These are phyloP conservation scores for Plasmodium yoelii DNA, from an alignment of 169 alveolate genomes.

Conservation along the genomic window DNA sequence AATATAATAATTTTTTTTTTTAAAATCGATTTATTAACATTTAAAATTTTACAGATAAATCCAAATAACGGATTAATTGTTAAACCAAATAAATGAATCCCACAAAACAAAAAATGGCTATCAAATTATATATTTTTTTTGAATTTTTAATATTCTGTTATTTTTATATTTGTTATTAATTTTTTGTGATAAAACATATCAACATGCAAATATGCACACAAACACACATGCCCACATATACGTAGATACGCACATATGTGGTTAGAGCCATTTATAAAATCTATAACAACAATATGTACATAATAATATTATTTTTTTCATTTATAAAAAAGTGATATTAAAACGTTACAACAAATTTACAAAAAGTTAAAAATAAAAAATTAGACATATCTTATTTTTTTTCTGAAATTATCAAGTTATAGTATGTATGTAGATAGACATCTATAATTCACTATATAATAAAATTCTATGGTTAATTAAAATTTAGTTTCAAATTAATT, in stretches of 20 bases:
- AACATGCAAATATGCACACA: background rate
- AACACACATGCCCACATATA: background rate
- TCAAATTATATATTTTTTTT: no score
- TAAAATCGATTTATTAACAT: no score
- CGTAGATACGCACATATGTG: background rate
- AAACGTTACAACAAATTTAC: no score
- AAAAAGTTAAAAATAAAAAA: no score
- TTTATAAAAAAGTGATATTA: no score
- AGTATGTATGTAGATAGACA: no score
- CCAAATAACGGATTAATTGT: constrained; percentile 46
- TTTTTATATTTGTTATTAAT: background rate
- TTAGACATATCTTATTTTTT: no score
- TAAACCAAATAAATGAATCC: constrained; percentile 28
- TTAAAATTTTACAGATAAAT: constrained; percentile 23
- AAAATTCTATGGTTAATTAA: constrained; percentile 4
- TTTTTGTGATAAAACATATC: background rate
- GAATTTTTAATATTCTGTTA: background rate
- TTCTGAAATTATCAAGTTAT: no score
- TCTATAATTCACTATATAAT: no score
- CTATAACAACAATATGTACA: no score
- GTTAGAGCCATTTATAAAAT: background rate
- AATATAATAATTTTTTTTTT: constrained; percentile 10
- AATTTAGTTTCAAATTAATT: constrained; percentile 78
- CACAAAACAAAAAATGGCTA: background rate
- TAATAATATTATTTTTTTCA: no score